These are phyloP conservation scores for Adansonia gregorii DNA, from an alignment of 441 rosid genomes.

Conservation along the genomic window DNA sequence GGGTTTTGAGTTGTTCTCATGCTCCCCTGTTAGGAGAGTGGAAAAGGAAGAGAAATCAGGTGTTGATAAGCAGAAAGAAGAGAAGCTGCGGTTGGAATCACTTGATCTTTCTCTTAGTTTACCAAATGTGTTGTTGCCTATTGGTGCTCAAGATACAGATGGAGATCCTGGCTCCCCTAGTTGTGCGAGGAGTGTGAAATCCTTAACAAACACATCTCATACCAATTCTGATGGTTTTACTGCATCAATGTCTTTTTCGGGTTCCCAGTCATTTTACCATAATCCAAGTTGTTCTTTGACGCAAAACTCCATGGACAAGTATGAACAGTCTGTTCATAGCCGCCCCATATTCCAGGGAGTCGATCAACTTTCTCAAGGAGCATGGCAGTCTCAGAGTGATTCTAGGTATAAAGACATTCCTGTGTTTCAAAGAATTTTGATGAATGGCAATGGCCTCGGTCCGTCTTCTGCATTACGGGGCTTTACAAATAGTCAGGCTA, in stretches of 20 bases:
- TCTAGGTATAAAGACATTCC: conserved; percentile 70
- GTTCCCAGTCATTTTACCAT: conserved; percentile 40
- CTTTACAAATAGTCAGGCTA: conserved; percentile 50
- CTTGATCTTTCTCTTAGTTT: conserved; percentile 54
- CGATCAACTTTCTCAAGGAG: conserved; percentile 46
- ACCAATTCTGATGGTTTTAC: conserved; percentile 88
- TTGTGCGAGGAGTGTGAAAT: conserved; percentile 77
- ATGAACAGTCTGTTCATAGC: conserved; percentile 94
- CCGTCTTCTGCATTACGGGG: conserved; percentile 58
- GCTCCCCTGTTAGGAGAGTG: conserved; percentile 64
- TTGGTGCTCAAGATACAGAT: conserved; percentile 60
- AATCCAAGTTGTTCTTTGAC: too few relatives aligned
- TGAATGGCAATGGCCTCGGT: conserved; percentile 65
- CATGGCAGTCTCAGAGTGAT: conserved; percentile 74
- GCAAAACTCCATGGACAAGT: conserved; percentile 52
- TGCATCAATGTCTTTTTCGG: conserved; percentile 88
- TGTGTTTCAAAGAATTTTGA: conserved; percentile 60
- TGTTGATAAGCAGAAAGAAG: conserved; percentile 55
- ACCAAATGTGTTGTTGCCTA: conserved; percentile 80
- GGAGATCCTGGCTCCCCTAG: conserved; percentile 73
- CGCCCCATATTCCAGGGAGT: conserved; percentile 86
- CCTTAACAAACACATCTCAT: conserved; percentile 65
- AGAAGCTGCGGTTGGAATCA: conserved; percentile 64
- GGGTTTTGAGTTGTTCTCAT: conserved; percentile 88
- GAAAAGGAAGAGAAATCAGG: conserved; percentile 55